These are phyloP conservation scores for Phytopythium helicoides DNA, from an alignment of 352 stramenopile genomes.

Conservation along the genomic window DNA sequence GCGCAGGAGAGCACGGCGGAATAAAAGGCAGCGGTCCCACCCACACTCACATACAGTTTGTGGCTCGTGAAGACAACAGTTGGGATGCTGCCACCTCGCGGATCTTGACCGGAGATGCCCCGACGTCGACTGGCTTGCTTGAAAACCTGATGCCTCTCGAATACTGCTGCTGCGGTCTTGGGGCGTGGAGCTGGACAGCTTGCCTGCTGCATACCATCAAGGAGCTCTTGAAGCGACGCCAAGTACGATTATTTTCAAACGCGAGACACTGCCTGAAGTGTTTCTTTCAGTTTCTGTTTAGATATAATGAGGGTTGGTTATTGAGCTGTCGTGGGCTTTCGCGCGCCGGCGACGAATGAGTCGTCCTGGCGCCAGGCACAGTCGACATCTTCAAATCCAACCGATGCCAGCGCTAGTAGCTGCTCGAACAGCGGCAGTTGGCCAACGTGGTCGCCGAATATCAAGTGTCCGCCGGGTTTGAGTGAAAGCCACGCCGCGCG, in stretches of 20 bases:
- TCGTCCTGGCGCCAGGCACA: conserved; percentile 72
- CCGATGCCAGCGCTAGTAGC: conserved; percentile 44
- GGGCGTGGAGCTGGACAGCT: background rate
- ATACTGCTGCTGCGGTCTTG: background rate
- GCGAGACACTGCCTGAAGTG: too few relatives aligned
- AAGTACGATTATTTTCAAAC: conserved; percentile 1
- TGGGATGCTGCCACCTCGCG: conserved; percentile 8
- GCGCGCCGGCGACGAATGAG: conserved; percentile 68
- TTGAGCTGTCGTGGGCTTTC: conserved; percentile 39
- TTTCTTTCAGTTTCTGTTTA: too few relatives aligned
- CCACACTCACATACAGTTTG: conserved; percentile 37
- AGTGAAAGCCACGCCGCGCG: conserved; percentile 47
- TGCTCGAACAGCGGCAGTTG: conserved; percentile 64
- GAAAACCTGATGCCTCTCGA: background rate
- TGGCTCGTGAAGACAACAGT: conserved; percentile 38
- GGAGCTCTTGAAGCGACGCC: too few relatives aligned
- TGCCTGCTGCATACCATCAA: background rate
- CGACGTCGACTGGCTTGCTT: conserved; percentile 3
- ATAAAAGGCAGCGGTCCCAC: conserved; percentile 51
- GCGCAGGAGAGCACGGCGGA: conserved; percentile 38
- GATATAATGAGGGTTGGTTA: too few relatives aligned
- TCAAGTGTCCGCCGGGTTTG: conserved; percentile 54
- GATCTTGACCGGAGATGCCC: background rate
- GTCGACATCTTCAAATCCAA: conserved; percentile 73
- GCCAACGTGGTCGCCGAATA: conserved; percentile 75